phyloP scores from a whole-genome alignment of 2,329 filamentous ascomycete species.

The Corinectria fuckeliana region DNA sequence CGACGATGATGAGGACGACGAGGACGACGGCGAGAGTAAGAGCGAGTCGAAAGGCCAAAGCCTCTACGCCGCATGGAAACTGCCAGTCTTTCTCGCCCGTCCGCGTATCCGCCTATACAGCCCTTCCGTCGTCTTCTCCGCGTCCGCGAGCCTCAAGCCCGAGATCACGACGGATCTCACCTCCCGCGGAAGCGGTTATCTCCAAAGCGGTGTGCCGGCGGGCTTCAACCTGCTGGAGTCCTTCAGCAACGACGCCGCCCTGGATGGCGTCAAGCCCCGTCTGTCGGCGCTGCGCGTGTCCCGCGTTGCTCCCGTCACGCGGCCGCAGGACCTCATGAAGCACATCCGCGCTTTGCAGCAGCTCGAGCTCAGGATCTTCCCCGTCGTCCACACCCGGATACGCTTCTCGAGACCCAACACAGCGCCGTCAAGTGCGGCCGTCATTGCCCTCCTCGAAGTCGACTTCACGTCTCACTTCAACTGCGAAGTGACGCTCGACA shows the following conservation, averaged over 20 bases:
- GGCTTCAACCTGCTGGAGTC: slow-evolving; percentile 80
- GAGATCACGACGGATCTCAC: slow-evolving; percentile 41
- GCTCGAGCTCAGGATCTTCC: slow-evolving; percentile 68
- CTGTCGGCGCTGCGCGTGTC: slow-evolving; percentile 78
- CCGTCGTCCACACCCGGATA: slow-evolving; percentile 75
- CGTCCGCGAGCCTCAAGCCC: slow-evolving; percentile 65
- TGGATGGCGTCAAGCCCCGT: slow-evolving; percentile 67
- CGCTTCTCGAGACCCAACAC: slow-evolving; percentile 71
- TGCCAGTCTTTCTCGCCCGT: slow-evolving; percentile 62
- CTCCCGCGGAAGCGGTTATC: slow-evolving; percentile 62
- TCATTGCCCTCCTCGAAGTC: slow-evolving; percentile 75
- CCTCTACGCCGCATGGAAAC: slow-evolving; percentile 66
- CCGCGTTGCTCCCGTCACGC: slow-evolving; percentile 72
- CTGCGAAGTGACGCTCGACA: slow-evolving; percentile 68
- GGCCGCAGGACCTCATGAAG: slow-evolving; percentile 65
- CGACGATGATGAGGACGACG: slow-evolving; percentile 33
- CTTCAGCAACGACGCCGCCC: slow-evolving; percentile 69
- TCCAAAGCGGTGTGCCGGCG: slow-evolving; percentile 71
- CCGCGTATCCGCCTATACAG: slow-evolving; percentile 70
- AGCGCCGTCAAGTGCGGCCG: slow-evolving; percentile 62
- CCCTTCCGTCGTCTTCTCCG: slow-evolving; percentile 70
- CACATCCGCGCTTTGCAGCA: slow-evolving; percentile 70
- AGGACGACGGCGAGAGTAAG: slow-evolving; percentile 16
- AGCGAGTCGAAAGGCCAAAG: slow-evolving; percentile 38
- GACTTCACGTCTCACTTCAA: slow-evolving; percentile 76